A percentile compares a stretch with the other conserved stretches of the same genome.
phyloP scores from a whole-genome alignment of 305 asterid genomes.

The Fraxinus greggii region DNA sequence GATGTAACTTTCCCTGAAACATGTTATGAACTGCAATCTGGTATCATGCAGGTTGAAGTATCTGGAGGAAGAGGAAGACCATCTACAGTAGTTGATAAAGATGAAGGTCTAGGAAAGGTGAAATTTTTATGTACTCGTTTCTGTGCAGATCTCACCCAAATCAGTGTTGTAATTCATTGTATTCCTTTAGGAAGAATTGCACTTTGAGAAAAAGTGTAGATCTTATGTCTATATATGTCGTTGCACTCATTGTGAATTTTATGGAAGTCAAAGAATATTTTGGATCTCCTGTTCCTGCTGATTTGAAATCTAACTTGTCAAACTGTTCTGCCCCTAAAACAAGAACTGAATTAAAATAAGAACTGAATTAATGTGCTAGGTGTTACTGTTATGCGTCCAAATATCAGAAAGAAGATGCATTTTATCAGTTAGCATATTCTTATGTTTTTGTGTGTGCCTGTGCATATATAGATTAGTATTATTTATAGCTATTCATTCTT shows the following conservation, averaged over 20 bases:
- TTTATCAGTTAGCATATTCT: neutral
- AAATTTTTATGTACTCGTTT: neutral
- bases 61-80: slow-evolving; percentile 94
- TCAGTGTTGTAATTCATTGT: neutral
- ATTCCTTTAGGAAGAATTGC: neutral
- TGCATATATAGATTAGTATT: slow-evolving; percentile 12
- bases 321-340: neutral
- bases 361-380: neutral
- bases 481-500: slow-evolving; percentile 4
- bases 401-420: neutral
- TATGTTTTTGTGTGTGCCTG: slow-evolving; percentile 6
- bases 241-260: neutral
- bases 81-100: slow-evolving; percentile 76
- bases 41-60: slow-evolving; percentile 73
- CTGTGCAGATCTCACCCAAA: slow-evolving; percentile 8
- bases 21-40: slow-evolving; percentile 26
- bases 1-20: neutral
- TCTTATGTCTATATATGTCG: neutral
- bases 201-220: neutral
- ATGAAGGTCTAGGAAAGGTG: slow-evolving; percentile 94
- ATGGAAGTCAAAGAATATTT: slow-evolving; percentile 11
- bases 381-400: neutral
- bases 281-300: neutral
- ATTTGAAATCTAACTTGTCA: neutral
- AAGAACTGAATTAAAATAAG: neutral